These are phyloP conservation scores for Globisporangium okanoganense DNA, from an alignment of 352 stramenopile species.

Conservation along the genomic window DNA sequence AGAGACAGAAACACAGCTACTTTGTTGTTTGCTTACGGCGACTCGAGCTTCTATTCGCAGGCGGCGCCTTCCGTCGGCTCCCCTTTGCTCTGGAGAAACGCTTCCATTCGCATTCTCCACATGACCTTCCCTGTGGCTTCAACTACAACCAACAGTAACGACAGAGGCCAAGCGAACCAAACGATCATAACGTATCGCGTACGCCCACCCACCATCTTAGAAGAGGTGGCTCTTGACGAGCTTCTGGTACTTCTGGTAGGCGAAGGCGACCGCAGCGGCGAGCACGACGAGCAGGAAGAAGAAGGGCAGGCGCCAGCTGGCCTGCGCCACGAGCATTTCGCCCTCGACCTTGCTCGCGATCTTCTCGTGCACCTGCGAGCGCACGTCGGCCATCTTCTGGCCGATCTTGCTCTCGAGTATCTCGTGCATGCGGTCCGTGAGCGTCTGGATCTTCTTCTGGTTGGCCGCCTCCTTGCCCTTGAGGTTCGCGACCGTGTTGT, in stretches of 20 bases:
- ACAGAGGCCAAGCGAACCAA: neutral
- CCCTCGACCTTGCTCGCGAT: conserved; percentile 67
- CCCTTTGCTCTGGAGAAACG: neutral
- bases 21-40: neutral
- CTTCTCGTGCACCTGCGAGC: conserved; percentile 61
- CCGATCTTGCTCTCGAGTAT: conserved; percentile 77
- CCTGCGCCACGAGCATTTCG: conserved; percentile 53
- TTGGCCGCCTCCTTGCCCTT: conserved; percentile 70
- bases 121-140: no score
- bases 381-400: conserved; percentile 58
- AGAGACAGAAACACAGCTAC: conserved; percentile 8
- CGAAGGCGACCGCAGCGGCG: conserved; percentile 44
- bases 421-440: conserved; percentile 66
- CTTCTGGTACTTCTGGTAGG: conserved; percentile 87
- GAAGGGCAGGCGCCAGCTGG: conserved; percentile 76
- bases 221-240: conserved; percentile 83
- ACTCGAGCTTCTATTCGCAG: conserved; percentile 1
- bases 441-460: conserved; percentile 60
- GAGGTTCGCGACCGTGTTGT: conserved; percentile 73
- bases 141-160: neutral
- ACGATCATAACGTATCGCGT: neutral
- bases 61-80: neutral
- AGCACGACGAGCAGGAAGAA: conserved; percentile 73
- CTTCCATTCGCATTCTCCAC: conserved; percentile 4
- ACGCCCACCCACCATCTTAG: conserved; percentile 16